Conservation (phyloP, 345 rosid species). For the Hibiscus trionum region DNA sequence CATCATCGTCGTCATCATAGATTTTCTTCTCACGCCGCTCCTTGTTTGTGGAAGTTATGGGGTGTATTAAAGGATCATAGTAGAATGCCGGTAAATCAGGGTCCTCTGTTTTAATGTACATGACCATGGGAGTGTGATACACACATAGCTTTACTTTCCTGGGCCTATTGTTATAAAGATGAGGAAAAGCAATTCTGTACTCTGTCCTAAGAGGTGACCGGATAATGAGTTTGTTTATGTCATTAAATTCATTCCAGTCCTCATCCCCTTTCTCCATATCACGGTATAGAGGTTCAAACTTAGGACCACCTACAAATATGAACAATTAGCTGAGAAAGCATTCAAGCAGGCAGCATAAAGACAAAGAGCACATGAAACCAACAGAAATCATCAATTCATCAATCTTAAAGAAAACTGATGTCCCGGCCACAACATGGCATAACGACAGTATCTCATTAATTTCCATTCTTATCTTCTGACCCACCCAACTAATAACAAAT, state of each 20-base stretch:
- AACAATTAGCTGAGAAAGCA: neutral
- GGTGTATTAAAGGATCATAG: conserved; percentile 96
- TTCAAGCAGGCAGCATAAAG: conserved; percentile 31
- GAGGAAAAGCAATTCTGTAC: conserved; percentile 93
- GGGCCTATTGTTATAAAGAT: conserved; percentile 95
- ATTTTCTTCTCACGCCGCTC: conserved; percentile 73
- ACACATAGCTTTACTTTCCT: conserved; percentile 86
- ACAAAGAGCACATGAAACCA: neutral
- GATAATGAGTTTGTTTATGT: conserved; percentile 94
- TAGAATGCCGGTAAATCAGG: conserved; percentile 98
- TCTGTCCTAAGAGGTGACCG: conserved; percentile 97
- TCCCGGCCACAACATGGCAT: neutral
- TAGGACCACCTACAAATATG: conserved; percentile 75
- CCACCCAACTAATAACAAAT: neutral
- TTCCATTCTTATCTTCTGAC: neutral
- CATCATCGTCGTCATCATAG: conserved; percentile 77
- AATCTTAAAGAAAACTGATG: neutral
- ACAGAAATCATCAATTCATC: neutral
- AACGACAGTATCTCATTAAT: neutral
- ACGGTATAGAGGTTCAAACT: conserved; percentile 95
- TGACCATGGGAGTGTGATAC: conserved; percentile 96
- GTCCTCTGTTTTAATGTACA: conserved; percentile 97
- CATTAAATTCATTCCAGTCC: conserved; percentile 99
- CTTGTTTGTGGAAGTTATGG: conserved; percentile 80
- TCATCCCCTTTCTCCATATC: conserved; percentile 99